Percentiles rank a stretch among this genome's conserved stretches.
phyloP scores from a whole-genome alignment of 768 basidiomycete species.

The Termitomyces sp. region DNA sequence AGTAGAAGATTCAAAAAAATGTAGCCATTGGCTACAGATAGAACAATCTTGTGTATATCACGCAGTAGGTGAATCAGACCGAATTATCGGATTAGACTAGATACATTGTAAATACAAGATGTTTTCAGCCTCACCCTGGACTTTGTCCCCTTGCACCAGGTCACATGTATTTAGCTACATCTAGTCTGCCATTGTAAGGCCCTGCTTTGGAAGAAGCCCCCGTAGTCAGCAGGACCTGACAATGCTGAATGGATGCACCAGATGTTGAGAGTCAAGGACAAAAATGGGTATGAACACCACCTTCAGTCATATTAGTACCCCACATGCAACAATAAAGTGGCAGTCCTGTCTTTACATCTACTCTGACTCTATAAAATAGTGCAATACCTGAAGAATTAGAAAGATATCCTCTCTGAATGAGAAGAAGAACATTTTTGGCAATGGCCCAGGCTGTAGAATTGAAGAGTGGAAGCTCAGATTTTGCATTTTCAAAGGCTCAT shows the following conservation, averaged over 20 bases:
- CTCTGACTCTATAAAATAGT: conserved; percentile 13
- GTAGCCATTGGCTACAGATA: too few relatives aligned
- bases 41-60: too few relatives aligned
- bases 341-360: conserved; percentile 18
- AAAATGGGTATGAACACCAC: conserved; percentile 29
- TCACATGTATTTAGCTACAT: too few relatives aligned
- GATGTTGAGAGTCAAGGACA: conserved; percentile 16
- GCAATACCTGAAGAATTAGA: conserved; percentile 27
- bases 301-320: conserved; percentile 30
- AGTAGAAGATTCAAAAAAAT: too few relatives aligned
- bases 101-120: too few relatives aligned
- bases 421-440: conserved; percentile 22
- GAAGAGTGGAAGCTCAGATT: conserved; percentile 24
- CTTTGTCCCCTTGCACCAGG: too few relatives aligned
- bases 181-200: too few relatives aligned
- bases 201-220: too few relatives aligned
- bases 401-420: conserved; percentile 17
- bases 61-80: too few relatives aligned
- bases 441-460: conserved; percentile 22
- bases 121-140: too few relatives aligned
- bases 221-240: too few relatives aligned
- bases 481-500: conserved; percentile 26
- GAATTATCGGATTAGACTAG: too few relatives aligned
- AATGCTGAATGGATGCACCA: conserved; percentile 17
- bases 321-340: conserved; percentile 16